A percentile compares a stretch with the other conserved stretches of the same genome.
Evolutionary conservation across 371 early-diverging fungal genomes (phyloP).

Genomic region (Syncephalastrum racemosum): DNA sequence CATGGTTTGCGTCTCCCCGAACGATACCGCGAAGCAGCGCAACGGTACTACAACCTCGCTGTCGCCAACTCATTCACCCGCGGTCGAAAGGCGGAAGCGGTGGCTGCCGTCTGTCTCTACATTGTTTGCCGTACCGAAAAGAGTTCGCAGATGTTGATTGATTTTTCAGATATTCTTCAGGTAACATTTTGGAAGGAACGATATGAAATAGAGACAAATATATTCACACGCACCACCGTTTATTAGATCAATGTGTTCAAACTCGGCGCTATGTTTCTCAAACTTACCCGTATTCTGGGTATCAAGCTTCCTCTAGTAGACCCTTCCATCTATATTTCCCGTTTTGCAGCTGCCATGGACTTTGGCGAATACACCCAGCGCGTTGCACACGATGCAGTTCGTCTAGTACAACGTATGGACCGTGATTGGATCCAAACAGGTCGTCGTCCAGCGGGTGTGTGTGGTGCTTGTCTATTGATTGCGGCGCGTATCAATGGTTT

Average conservation of each 20-base stretch:
- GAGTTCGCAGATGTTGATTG: constrained; percentile 96
- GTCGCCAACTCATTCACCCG: constrained; percentile 90
- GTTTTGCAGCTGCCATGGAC: constrained; percentile 92
- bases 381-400: constrained; percentile 83
- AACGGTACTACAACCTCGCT: constrained; percentile 94
- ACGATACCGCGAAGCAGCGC: constrained; percentile 84
- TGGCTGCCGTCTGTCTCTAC: constrained; percentile 97
- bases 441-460: constrained; percentile 97
- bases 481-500: constrained; percentile 96
- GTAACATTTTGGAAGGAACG: constrained; percentile 23
- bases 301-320: constrained; percentile 90
- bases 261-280: constrained; percentile 92
- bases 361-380: constrained; percentile 88
- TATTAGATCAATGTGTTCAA: constrained; percentile 85
- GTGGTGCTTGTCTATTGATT: constrained; percentile 96
- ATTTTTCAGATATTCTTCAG: constrained; percentile 92
- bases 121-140: constrained; percentile 93
- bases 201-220: neutral
- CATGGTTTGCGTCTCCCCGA: constrained; percentile 70
- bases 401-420: constrained; percentile 95
- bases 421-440: constrained; percentile 98
- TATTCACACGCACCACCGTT: neutral
- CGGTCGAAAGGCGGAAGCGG: constrained; percentile 85
- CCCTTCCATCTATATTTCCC: constrained; percentile 94
- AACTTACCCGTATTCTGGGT: constrained; percentile 75